Conservation (phyloP, 495 filamentous ascomycete species). For the Lasiosphaeriaceae sp. region DNA sequence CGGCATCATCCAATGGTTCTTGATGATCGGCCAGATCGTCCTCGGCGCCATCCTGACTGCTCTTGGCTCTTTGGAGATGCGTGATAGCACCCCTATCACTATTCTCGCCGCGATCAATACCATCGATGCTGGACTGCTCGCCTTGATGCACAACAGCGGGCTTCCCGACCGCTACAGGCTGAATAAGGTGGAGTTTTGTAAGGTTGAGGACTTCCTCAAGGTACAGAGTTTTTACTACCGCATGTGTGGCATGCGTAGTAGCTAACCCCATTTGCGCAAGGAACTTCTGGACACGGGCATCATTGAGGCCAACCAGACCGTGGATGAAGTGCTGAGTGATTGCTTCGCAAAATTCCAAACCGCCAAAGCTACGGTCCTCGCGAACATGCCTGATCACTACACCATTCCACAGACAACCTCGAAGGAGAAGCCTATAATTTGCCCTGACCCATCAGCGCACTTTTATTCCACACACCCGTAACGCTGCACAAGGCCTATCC, state of each 20-base stretch:
- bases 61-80: slow-evolving; percentile 31
- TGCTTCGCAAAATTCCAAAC: slow-evolving; percentile 38
- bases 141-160: slow-evolving; percentile 48
- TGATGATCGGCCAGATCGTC: slow-evolving; percentile 42
- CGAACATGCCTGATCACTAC: slow-evolving; percentile 42
- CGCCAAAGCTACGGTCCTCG: slow-evolving; percentile 38
- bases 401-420: slow-evolving; percentile 3
- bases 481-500: neutral
- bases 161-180: slow-evolving; percentile 46
- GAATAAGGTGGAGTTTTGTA: slow-evolving; percentile 41
- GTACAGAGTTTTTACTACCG: slow-evolving; percentile 5
- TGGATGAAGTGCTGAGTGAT: slow-evolving; percentile 36
- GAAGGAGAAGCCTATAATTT: slow-evolving; percentile 7
- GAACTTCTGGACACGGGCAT: slow-evolving; percentile 43
- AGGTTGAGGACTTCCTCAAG: slow-evolving; percentile 44
- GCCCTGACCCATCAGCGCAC: slow-evolving; percentile 16
- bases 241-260: neutral
- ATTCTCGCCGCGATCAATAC: slow-evolving; percentile 47
- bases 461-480: slow-evolving; percentile 1
- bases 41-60: slow-evolving; percentile 43
- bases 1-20: slow-evolving; percentile 33
- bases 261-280: slow-evolving; percentile 8
- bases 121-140: slow-evolving; percentile 44
- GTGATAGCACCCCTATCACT: slow-evolving; percentile 35
- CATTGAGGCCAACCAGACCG: slow-evolving; percentile 30